Conservation (phyloP, 2,329 filamentous ascomycete genomes). For the Fusarium burgessii region DNA sequence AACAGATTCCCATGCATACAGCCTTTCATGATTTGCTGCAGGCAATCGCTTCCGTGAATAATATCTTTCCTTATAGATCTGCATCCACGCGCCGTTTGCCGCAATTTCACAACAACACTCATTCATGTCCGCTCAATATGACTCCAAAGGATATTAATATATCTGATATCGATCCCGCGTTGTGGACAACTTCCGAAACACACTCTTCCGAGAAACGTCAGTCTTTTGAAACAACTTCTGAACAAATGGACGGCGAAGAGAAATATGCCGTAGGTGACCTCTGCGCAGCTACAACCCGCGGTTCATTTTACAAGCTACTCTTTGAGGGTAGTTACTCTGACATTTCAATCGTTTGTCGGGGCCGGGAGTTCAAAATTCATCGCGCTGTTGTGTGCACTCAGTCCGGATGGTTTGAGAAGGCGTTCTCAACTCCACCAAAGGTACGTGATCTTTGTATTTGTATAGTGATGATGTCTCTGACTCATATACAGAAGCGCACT, state of each 20-base stretch:
- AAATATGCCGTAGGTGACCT: neutral
- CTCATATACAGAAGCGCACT: neutral
- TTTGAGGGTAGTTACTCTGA: slow-evolving; percentile 47
- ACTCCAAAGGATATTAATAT: neutral
- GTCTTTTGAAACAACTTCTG: neutral
- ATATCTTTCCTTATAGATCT: neutral
- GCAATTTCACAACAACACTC: neutral
- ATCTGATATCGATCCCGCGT: neutral
- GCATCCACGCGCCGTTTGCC: neutral
- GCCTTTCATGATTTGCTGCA: neutral
- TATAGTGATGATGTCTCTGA: no score
- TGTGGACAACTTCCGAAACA: accelerated
- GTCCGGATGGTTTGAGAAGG: slow-evolving; percentile 49
- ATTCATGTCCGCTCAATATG: neutral
- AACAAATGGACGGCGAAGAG: neutral
- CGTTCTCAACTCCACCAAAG: slow-evolving; percentile 45
- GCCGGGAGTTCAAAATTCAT: slow-evolving; percentile 49
- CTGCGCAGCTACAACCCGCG: neutral
- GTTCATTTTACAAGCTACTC: slow-evolving; percentile 5
- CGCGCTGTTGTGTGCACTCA: slow-evolving; percentile 52
- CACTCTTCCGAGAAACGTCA: no score
- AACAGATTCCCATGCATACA: neutral
- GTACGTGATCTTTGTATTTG: no score
- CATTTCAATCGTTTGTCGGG: slow-evolving; percentile 49
- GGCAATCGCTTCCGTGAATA: neutral